These are phyloP conservation scores for Calamus simplicifolius DNA, from an alignment of 176 grass and related monocot species.

Conservation along the genomic window DNA sequence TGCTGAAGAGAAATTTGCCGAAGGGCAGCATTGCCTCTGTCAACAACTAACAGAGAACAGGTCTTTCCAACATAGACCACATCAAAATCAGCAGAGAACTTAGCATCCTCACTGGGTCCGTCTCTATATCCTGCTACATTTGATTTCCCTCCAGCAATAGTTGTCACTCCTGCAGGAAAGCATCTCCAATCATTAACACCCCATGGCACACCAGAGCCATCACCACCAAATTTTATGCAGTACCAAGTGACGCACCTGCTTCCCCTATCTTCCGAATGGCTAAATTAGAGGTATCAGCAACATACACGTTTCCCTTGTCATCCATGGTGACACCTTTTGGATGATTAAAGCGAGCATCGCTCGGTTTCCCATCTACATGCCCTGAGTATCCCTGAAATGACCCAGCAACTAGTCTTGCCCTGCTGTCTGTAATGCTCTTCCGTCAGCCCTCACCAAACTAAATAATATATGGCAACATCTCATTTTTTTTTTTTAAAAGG, in stretches of 20 bases:
- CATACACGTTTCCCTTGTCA: slow-evolving; percentile 94
- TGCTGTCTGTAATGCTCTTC: slow-evolving; percentile 62
- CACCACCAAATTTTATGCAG: neutral
- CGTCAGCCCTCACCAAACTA: neutral
- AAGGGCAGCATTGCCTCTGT: slow-evolving; percentile 95
- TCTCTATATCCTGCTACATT: slow-evolving; percentile 89
- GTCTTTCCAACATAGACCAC: slow-evolving; percentile 85
- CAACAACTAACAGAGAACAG: slow-evolving; percentile 79
- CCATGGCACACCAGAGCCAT: no score
- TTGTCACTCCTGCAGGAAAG: slow-evolving; percentile 61
- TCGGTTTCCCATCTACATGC: slow-evolving; percentile 90
- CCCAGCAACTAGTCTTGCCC: slow-evolving; percentile 82
- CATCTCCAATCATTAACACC: neutral
- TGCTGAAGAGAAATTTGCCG: slow-evolving; percentile 82
- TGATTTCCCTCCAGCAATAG: slow-evolving; percentile 97
- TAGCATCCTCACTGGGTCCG: slow-evolving; percentile 98
- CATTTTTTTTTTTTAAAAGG: no score
- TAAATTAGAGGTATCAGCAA: slow-evolving; percentile 89
- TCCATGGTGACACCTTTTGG: slow-evolving; percentile 87
- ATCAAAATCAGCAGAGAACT: slow-evolving; percentile 96
- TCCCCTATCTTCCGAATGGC: slow-evolving; percentile 92
- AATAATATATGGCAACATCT: no score
- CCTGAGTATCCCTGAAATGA: slow-evolving; percentile 90
- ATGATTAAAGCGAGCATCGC: slow-evolving; percentile 84
- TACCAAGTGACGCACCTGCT: slow-evolving; percentile 33